These are phyloP conservation scores for Malassezia slooffiae DNA, from an alignment of 1,284 basidiomycete species.

Conservation along the genomic window DNA sequence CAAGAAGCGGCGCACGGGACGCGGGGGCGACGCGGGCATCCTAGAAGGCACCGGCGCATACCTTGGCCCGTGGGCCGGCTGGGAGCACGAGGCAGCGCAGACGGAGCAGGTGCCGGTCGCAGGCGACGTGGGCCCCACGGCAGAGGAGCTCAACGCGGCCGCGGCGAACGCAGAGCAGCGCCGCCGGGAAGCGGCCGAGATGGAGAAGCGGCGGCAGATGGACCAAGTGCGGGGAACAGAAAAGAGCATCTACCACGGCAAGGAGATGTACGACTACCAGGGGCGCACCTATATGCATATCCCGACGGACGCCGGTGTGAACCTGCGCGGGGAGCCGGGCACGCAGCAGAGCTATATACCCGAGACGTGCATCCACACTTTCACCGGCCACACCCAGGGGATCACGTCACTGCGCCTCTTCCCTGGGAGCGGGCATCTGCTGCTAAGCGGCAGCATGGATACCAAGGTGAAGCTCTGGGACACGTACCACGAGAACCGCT, in stretches of 20 bases:
- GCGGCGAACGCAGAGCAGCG: conserved; percentile 59
- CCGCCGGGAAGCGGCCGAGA: conserved; percentile 50
- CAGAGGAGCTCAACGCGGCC: conserved; percentile 57
- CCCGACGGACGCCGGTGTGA: conserved; percentile 57
- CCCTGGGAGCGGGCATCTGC: conserved; percentile 79
- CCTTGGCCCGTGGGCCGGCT: conserved; percentile 89
- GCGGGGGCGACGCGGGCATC: conserved; percentile 68
- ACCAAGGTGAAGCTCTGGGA: conserved; percentile 99
- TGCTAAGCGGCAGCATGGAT: conserved; percentile 92
- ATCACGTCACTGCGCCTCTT: conserved; percentile 86
- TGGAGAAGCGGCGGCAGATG: conserved; percentile 62
- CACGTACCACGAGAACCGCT: conserved; percentile 90
- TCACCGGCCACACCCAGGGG: conserved; percentile 93
- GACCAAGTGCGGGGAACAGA: conserved; percentile 72
- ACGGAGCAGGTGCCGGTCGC: conserved; percentile 41
- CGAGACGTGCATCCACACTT: conserved; percentile 89
- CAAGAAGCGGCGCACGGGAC: conserved; percentile 32
- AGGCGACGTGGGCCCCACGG: conserved; percentile 48
- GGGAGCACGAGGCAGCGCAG: conserved; percentile 63
- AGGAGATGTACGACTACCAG: conserved; percentile 91
- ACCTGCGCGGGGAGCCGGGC: conserved; percentile 64
- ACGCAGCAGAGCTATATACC: conserved; percentile 86
- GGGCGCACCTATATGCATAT: conserved; percentile 96
- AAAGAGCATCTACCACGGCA: conserved; percentile 89
- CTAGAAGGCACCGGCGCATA: conserved; percentile 56